A percentile compares a stretch with the other conserved stretches of the same genome.
phyloP scores from a whole-genome alignment of 2,329 filamentous ascomycete genomes.

The Penicillium thymicola region DNA sequence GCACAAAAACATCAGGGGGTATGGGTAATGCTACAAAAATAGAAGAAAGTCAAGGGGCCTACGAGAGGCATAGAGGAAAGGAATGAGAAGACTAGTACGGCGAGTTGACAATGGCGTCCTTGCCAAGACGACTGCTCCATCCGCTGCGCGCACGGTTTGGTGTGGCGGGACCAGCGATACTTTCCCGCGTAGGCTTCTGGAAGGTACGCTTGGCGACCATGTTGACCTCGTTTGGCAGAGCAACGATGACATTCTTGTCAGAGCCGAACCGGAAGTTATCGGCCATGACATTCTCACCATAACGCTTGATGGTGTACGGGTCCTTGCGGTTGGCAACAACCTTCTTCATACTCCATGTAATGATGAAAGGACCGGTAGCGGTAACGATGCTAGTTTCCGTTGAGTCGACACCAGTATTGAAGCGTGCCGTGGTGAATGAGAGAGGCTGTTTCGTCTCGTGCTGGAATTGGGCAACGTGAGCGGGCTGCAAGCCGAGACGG shows the following conservation, averaged over 20 bases:
- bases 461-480: slow-evolving; percentile 94
- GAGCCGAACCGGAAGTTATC: slow-evolving; percentile 98
- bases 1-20: slow-evolving; percentile 26
- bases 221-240: slow-evolving; percentile 93
- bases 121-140: slow-evolving; percentile 54
- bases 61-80: background rate
- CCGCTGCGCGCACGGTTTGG: slow-evolving; percentile 38
- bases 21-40: slow-evolving; percentile 27
- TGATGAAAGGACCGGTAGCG: slow-evolving; percentile 91
- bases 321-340: slow-evolving; percentile 76
- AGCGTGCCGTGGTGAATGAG: slow-evolving; percentile 84
- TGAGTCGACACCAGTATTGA: slow-evolving; percentile 80
- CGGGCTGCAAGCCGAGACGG: slow-evolving; percentile 80
- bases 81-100: slow-evolving; percentile 48
- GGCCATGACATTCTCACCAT: slow-evolving; percentile 90
- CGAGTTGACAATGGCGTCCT: slow-evolving; percentile 79
- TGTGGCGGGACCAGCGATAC: slow-evolving; percentile 67
- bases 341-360: slow-evolving; percentile 95
- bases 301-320: slow-evolving; percentile 94
- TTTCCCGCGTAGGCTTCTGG: slow-evolving; percentile 86
- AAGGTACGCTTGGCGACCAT: slow-evolving; percentile 88
- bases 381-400: slow-evolving; percentile 94
- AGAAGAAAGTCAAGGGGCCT: slow-evolving; percentile 9
- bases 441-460: slow-evolving; percentile 88
- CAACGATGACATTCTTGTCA: slow-evolving; percentile 97